Evolutionary conservation across 371 early-diverging fungal genomes (phyloP), one percentile per base, ranked within the genome.

Genomic region (Rhizopus arrhizus): DNA sequence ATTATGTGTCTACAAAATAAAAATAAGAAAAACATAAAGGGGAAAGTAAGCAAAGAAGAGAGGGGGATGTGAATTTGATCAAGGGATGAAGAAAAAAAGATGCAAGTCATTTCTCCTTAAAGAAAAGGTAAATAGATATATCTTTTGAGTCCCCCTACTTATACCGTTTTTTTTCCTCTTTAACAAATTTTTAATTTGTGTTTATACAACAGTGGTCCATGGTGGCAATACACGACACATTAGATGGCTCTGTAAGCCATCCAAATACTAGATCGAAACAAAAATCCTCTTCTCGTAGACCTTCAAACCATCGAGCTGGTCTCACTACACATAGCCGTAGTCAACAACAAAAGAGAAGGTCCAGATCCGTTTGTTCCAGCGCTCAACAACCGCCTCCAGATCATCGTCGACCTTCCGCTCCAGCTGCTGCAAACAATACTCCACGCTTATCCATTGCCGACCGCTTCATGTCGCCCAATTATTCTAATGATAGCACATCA

Each of bases 381-480:
- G 29, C 46, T 11, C 46, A 43, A 29, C 47, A 56, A 4, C 33
- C 34, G n/a, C 15, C 15, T 8, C 43, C 47, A 34, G 56, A 48
- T 9, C 29, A 43, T 38, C 57, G 51, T 36, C 34, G 58, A 52
- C 64, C 58, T 36, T 61, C 61, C 6, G 53, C 61, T 5, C 51
- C 71, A 15, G 40, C 40, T 31, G 53, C 54, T 28, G 35, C 16
- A 49, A 48, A 33, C n/a, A 49, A 64, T 31, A 40, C 32, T 12
- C 70, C 71, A 41, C 66, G 69, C 16, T 40, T 74, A 32, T 61
- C 61, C 33, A 61, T 61, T 41, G 61, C 61, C 13, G 61, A 61
- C 6, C 46, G 61, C 12, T 61, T 61, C 56, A 61, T 61, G 50
- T 54, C 61, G 40, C 7, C 33, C 16, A 36, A 41, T 12, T 62